Evolutionary conservation across 1,284 basidiomycete species (phyloP).

Genomic region (Marasmius fiardii): DNA sequence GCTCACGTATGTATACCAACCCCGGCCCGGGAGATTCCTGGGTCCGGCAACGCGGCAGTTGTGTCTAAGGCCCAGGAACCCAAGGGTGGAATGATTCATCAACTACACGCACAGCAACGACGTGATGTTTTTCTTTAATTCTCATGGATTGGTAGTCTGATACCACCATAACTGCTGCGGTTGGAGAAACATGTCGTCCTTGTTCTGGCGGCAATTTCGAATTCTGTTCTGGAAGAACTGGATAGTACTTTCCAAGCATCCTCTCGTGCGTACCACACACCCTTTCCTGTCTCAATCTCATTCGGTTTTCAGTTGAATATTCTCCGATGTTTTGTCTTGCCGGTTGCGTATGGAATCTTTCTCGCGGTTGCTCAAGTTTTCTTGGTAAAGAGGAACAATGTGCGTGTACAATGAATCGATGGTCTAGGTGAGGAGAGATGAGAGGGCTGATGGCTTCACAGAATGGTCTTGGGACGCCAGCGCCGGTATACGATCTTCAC

Average conservation of each 20-base stretch:
- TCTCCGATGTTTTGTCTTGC: conserved; percentile 63
- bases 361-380: conserved; percentile 63
- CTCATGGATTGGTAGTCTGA: neutral
- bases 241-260: conserved; percentile 64
- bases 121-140: neutral
- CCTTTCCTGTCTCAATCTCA: neutral
- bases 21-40: too few relatives aligned
- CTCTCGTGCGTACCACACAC: conserved; percentile 45
- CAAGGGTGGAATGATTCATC: neutral
- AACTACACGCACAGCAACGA: neutral
- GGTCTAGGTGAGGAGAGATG: neutral
- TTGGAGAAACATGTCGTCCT: conserved; percentile 20
- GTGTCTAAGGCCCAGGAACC: too few relatives aligned
- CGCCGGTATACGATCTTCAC: conserved; percentile 46
- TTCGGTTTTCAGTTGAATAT: conserved; percentile 48
- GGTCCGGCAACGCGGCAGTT: too few relatives aligned
- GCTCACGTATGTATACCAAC: too few relatives aligned
- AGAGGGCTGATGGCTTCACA: conserved; percentile 20
- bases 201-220: conserved; percentile 60
- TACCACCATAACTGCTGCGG: neutral
- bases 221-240: conserved; percentile 74
- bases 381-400: conserved; percentile 52
- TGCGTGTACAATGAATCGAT: conserved; percentile 28
- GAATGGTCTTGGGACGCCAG: conserved; percentile 63
- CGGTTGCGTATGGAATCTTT: conserved; percentile 68